Conservation (phyloP, 1,284 basidiomycete genomes). For the Naganishia liquefaciens region DNA sequence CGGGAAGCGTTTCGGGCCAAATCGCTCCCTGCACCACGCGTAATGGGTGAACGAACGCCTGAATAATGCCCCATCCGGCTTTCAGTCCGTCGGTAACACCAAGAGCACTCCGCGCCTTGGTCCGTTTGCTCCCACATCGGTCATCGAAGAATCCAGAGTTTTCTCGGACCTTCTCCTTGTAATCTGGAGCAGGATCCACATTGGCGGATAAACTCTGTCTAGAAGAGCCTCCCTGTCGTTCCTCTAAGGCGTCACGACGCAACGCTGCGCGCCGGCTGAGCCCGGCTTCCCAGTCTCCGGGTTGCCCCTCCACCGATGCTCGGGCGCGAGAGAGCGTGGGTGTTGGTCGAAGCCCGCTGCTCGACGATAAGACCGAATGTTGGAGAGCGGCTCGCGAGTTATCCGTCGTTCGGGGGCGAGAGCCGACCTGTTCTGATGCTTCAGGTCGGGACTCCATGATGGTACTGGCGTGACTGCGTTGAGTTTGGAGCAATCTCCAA, state of each 20-base stretch:
- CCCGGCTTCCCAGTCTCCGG: conserved; percentile 25
- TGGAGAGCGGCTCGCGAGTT: neutral
- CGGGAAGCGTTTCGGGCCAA: neutral
- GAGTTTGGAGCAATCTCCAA: conserved; percentile 4
- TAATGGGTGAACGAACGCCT: conserved; percentile 19
- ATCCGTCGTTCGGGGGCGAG: neutral
- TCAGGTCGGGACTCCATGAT: neutral
- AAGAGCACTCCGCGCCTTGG: neutral
- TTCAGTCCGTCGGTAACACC: conserved; percentile 13
- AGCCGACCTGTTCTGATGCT: neutral
- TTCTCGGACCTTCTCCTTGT: conserved; percentile 2
- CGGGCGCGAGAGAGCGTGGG: conserved; percentile 23
- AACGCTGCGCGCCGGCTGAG: conserved; percentile 24
- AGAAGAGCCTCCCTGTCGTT: too few relatives aligned
- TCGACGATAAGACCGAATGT: neutral
- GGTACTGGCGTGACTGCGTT: conserved; percentile 2
- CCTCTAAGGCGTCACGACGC: conserved; percentile 11
- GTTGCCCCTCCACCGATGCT: conserved; percentile 13
- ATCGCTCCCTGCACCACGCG: neutral
- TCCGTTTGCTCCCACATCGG: neutral
- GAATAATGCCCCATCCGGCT: conserved; percentile 9
- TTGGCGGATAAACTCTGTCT: too few relatives aligned
- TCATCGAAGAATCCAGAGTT: conserved; percentile 19
- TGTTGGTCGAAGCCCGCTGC: neutral
- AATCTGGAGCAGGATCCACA: neutral